Conservation (phyloP, 176 grass and related monocot genomes). For the Aegilops bicornis region DNA sequence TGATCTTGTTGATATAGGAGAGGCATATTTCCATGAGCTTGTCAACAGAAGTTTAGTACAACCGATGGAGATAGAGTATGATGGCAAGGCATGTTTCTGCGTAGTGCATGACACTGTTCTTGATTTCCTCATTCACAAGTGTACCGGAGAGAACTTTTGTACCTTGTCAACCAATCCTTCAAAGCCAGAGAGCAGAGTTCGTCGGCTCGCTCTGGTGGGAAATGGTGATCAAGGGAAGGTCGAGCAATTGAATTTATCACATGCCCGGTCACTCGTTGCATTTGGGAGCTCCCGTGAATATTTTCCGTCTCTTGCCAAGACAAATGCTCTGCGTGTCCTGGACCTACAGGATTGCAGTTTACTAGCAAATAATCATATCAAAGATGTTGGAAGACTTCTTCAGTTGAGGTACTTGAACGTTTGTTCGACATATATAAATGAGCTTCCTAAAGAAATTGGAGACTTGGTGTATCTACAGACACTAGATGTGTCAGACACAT, state of each 20-base stretch:
- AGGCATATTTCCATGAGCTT: conserved; percentile 3
- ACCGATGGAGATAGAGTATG: not conserved
- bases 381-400: not conserved
- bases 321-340: not conserved
- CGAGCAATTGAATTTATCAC: not conserved
- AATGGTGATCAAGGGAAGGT: not conserved
- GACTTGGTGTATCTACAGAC: not conserved
- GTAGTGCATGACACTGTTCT: too few relatives aligned
- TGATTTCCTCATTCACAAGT: too few relatives aligned
- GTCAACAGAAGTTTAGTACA: not conserved
- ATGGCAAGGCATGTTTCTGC: not conserved
- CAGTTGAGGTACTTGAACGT: conserved; percentile 21
- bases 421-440: not conserved
- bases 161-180: not conserved
- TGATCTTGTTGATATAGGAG: not conserved
- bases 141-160: not conserved
- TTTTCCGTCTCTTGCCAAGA: not conserved
- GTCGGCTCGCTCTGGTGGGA: not conserved
- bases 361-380: not conserved
- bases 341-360: not conserved
- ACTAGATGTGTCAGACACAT: not conserved
- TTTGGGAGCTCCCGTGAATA: not conserved
- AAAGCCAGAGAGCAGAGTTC: not conserved
- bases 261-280: not conserved
- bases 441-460: not conserved